Conservation (phyloP, 225 moss, liverwort and hornwort genomes). For the Antitrichia curtipendula region DNA sequence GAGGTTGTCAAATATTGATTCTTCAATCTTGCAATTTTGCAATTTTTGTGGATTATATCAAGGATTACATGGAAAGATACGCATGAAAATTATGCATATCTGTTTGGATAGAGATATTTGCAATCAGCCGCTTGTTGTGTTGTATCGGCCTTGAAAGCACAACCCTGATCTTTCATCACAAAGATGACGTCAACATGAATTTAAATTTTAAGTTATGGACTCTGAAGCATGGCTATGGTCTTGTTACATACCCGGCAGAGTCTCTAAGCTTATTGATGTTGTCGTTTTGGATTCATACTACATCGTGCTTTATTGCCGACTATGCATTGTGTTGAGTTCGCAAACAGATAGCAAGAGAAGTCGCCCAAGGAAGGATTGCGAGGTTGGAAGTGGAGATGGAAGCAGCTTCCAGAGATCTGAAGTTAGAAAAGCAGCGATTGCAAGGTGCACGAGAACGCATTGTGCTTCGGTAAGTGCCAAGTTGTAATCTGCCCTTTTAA, state of each 20-base stretch:
- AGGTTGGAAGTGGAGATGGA: slow-evolving; percentile 86
- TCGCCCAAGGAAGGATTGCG: slow-evolving; percentile 37
- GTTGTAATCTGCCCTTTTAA: not conserved
- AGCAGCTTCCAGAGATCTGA: slow-evolving; percentile 57
- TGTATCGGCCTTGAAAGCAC: not conserved
- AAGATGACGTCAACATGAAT: not conserved
- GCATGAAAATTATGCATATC: no score
- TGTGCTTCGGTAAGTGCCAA: slow-evolving; percentile 67
- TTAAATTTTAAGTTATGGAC: not conserved
- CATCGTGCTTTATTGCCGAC: not conserved
- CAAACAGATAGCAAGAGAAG: slow-evolving; percentile 45
- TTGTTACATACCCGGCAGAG: not conserved
- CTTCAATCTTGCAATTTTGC: not conserved
- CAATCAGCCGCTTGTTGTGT: not conserved
- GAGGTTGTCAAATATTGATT: not conserved
- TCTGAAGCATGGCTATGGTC: not conserved
- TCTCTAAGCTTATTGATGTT: not conserved
- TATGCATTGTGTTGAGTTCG: not conserved
- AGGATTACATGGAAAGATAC: not conserved
- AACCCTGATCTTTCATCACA: not conserved
- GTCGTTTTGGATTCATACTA: not conserved
- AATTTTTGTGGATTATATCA: not conserved
- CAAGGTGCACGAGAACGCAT: slow-evolving; percentile 99
- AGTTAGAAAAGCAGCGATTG: slow-evolving; percentile 82
- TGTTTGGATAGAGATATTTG: not conserved